phyloP scores from a whole-genome alignment of 345 rosid genomes.

The Clarkia xantiana region DNA sequence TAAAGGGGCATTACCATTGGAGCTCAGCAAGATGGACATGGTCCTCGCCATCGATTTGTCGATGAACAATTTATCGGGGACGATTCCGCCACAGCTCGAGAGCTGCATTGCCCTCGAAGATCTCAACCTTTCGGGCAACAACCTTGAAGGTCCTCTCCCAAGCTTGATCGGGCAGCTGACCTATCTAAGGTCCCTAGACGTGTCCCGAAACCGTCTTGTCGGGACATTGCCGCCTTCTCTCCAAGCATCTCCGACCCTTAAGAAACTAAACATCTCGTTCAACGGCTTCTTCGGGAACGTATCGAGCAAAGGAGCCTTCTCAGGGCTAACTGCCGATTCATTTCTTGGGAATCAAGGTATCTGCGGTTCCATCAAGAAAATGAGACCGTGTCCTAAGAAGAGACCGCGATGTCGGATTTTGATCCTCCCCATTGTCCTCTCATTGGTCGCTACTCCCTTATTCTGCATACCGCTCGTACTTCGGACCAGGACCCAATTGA shows the following conservation, averaged over 20 bases:
- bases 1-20: slow-evolving; percentile 50
- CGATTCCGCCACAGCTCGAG: slow-evolving; percentile 61
- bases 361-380: slow-evolving; percentile 64
- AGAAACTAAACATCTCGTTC: slow-evolving; percentile 57
- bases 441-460: slow-evolving; percentile 30
- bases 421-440: slow-evolving; percentile 39
- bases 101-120: slow-evolving; percentile 81
- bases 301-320: slow-evolving; percentile 51
- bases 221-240: slow-evolving; percentile 53
- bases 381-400: slow-evolving; percentile 42
- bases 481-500: slow-evolving; percentile 27
- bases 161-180: slow-evolving; percentile 57
- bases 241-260: slow-evolving; percentile 48
- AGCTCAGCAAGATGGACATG: slow-evolving; percentile 95
- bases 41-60: slow-evolving; percentile 79
- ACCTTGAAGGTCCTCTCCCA: slow-evolving; percentile 46
- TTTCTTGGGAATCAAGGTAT: slow-evolving; percentile 54
- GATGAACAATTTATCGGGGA: slow-evolving; percentile 51
- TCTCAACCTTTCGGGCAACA: slow-evolving; percentile 60
- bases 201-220: slow-evolving; percentile 45
- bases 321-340: slow-evolving; percentile 40
- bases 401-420: slow-evolving; percentile 20
- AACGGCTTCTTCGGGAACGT: slow-evolving; percentile 54
- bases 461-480: slow-evolving; percentile 28
- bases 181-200: slow-evolving; percentile 49